Conservation (phyloP, 106 monocot species). For the Allium sativum region DNA sequence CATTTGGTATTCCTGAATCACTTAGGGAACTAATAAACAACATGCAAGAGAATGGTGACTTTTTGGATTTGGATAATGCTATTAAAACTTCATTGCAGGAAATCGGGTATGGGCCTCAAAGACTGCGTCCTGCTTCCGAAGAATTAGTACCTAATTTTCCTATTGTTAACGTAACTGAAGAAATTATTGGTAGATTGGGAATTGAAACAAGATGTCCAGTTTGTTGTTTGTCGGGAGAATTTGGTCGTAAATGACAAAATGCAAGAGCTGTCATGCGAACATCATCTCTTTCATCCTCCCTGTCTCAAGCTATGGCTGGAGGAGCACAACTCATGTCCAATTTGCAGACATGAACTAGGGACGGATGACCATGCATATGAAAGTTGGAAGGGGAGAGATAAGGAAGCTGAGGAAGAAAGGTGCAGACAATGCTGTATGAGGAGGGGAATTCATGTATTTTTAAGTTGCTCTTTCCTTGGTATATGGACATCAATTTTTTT, state of each 20-base stretch:
- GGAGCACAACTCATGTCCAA: slow-evolving; percentile 91
- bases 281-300: slow-evolving; percentile 90
- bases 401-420: slow-evolving; percentile 68
- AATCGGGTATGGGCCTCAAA: slow-evolving; percentile 52
- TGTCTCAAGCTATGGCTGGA: slow-evolving; percentile 99
- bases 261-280: slow-evolving; percentile 94
- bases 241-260: slow-evolving; percentile 74
- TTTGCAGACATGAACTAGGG: slow-evolving; percentile 75
- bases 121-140: slow-evolving; percentile 80
- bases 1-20: slow-evolving; percentile 23
- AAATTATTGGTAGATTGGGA: slow-evolving; percentile 55
- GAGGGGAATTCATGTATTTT: slow-evolving; percentile 96
- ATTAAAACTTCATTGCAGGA: too few species aligned
- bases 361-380: slow-evolving; percentile 94
- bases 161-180: slow-evolving; percentile 57
- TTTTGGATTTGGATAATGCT: too few species aligned
- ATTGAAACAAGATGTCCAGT: slow-evolving; percentile 82
- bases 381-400: slow-evolving; percentile 86
- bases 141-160: slow-evolving; percentile 88
- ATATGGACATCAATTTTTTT: too few species aligned
- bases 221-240: slow-evolving; percentile 84
- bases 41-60: too few species aligned
- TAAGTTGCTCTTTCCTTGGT: too few species aligned
- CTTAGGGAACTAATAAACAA: too few species aligned
- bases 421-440: slow-evolving; percentile 66